Evolutionary conservation across 169 alveolate species (phyloP).

Genomic region (Fabrea salina): DNA sequence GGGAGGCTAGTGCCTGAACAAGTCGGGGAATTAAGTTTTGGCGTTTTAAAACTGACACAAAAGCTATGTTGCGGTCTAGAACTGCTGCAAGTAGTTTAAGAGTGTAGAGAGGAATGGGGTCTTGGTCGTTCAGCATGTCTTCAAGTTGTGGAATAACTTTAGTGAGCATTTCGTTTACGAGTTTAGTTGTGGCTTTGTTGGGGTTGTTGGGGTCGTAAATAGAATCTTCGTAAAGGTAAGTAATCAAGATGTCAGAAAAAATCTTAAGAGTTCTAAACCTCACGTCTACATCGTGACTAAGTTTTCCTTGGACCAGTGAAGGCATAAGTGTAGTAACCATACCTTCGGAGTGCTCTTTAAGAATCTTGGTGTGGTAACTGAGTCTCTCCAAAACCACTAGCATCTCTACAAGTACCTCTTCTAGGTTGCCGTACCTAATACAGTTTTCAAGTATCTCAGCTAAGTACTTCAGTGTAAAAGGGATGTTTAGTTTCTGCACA

Average conservation of each 20-base stretch:
- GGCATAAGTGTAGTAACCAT: conserved; percentile 46
- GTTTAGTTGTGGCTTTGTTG: conserved; percentile 37
- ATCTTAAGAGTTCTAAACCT: conserved; percentile 57
- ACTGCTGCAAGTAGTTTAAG: conserved; percentile 48
- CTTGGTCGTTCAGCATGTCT: conserved; percentile 33
- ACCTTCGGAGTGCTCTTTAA: conserved; percentile 33
- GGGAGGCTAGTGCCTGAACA: conserved; percentile 38
- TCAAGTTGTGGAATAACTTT: conserved; percentile 51
- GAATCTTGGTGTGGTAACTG: background rate
- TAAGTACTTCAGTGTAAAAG: too few species aligned
- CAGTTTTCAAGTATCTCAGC: too few species aligned
- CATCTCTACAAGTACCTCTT: too few species aligned
- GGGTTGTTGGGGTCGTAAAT: conserved; percentile 25
- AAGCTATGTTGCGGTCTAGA: conserved; percentile 51
- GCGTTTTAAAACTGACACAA: conserved; percentile 31
- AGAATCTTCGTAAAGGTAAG: conserved; percentile 41
- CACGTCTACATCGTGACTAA: conserved; percentile 44
- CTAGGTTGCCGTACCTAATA: background rate
- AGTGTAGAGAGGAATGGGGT: conserved; percentile 57
- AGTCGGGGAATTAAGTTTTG: conserved; percentile 32
- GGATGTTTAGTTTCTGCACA: too few species aligned
- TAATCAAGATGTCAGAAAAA: conserved; percentile 56
- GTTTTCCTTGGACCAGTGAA: conserved; percentile 28
- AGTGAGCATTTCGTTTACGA: conserved; percentile 46
- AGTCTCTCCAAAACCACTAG: conserved; percentile 15